Evolutionary conservation across 805 yeast genomes (phyloP).

Genomic region (Debaryomyces tyrocola): DNA sequence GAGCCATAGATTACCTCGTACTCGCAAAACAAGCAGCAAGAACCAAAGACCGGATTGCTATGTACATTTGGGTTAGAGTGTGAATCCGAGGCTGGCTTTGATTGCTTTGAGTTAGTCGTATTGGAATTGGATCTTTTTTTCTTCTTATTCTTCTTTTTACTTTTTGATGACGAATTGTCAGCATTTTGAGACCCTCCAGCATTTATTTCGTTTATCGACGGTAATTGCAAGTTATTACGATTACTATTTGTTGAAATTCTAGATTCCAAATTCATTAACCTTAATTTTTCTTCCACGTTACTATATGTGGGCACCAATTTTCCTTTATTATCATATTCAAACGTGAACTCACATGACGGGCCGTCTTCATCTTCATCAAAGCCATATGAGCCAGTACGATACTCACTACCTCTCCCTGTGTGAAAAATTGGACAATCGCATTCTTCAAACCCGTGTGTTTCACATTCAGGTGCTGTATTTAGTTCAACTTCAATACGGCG

Average conservation of each 20-base stretch:
- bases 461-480: constrained; percentile 33
- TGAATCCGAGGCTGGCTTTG: neutral
- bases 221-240: constrained; percentile 5
- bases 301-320: constrained; percentile 40
- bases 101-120: neutral
- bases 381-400: constrained; percentile 12
- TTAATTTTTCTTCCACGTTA: constrained; percentile 38
- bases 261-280: constrained; percentile 29
- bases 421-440: constrained; percentile 24
- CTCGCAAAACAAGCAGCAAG: constrained; percentile 51
- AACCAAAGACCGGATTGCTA: neutral
- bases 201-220: constrained; percentile 12
- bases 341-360: constrained; percentile 45
- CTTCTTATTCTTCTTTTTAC: constrained; percentile 22
- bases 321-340: constrained; percentile 43
- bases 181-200: neutral
- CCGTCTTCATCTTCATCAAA: constrained; percentile 25
- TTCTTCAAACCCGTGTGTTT: constrained; percentile 22
- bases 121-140: constrained; percentile 10
- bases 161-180: constrained; percentile 5
- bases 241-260: constrained; percentile 3
- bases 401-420: constrained; percentile 1
- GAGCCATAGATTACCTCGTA: constrained; percentile 51
- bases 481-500: constrained; percentile 45
- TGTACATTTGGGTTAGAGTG: neutral